Evolutionary conservation across 345 rosid genomes (phyloP).

Genomic region (Boechera retrofracta): DNA sequence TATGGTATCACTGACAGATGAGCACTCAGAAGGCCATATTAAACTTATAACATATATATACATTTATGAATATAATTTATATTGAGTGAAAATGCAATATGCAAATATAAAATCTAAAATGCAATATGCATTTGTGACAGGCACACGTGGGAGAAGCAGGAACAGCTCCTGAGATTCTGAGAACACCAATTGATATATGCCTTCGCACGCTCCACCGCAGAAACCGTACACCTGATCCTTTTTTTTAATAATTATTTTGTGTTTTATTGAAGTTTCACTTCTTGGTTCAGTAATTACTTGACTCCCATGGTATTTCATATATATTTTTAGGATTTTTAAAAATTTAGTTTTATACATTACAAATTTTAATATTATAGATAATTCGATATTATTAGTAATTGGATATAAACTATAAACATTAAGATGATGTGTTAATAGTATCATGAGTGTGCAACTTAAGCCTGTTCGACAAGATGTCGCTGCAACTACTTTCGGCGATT

Average conservation of each 20-base stretch:
- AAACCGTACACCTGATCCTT: conserved; percentile 32
- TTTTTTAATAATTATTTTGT: not conserved
- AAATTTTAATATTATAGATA: too few relatives aligned
- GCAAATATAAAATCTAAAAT: not conserved
- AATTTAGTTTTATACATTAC: too few relatives aligned
- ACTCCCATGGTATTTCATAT: not conserved
- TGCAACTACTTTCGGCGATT: too few relatives aligned
- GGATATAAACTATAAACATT: too few relatives aligned
- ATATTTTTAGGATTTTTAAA: not conserved
- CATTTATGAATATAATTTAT: not conserved
- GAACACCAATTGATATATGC: conserved; percentile 37
- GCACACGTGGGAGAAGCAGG: conserved; percentile 40
- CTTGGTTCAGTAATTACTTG: not conserved
- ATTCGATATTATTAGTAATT: too few relatives aligned
- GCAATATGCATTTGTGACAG: conserved; percentile 21
- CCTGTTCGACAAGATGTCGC: too few relatives aligned
- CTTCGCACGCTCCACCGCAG: conserved; percentile 39
- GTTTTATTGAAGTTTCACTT: not conserved
- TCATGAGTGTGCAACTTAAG: too few relatives aligned
- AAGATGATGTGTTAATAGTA: too few relatives aligned
- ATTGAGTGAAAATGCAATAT: conserved; percentile 9
- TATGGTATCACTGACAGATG: too few relatives aligned
- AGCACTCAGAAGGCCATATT: not conserved
- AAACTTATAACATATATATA: not conserved
- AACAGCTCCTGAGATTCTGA: conserved; percentile 23